Conservation (phyloP, 208 protist species). For the Acanthamoeba divionensis region DNA sequence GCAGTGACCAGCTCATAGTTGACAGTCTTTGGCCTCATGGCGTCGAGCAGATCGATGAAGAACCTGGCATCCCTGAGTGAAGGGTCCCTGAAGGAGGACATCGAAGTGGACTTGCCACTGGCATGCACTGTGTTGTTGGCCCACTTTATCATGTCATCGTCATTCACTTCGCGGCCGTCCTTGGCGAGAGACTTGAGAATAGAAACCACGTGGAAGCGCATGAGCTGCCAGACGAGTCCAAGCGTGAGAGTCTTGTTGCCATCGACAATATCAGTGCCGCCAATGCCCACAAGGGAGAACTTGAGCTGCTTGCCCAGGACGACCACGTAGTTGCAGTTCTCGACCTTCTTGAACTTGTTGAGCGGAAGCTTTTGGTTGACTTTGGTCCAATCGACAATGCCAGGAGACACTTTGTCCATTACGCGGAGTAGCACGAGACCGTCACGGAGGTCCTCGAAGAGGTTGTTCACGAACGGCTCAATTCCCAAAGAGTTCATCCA, state of each 20-base stretch:
- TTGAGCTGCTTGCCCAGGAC: constrained; percentile 74
- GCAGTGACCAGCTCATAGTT: constrained; percentile 69
- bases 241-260: constrained; percentile 80
- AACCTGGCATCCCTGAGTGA: constrained; percentile 63
- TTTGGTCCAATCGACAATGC: constrained; percentile 79
- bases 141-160: constrained; percentile 78
- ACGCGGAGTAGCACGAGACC: constrained; percentile 80
- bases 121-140: constrained; percentile 68
- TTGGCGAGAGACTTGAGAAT: constrained; percentile 72
- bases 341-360: constrained; percentile 78
- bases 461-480: constrained; percentile 79
- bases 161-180: constrained; percentile 70
- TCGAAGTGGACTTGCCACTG: constrained; percentile 66
- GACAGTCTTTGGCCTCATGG: constrained; percentile 72
- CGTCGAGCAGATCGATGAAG: constrained; percentile 78
- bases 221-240: constrained; percentile 84
- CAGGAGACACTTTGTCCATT: constrained; percentile 81
- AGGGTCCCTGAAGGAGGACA: constrained; percentile 80
- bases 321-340: constrained; percentile 86
- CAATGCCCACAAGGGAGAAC: constrained; percentile 78
- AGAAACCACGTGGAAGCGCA: constrained; percentile 78
- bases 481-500: constrained; percentile 87
- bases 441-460: constrained; percentile 81
- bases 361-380: constrained; percentile 75
- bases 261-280: constrained; percentile 80